Evolutionary conservation across 176 grass and related monocot species (phyloP), one percentile per base, ranked within the genome.

Genomic region (Neostapfia colusana): DNA sequence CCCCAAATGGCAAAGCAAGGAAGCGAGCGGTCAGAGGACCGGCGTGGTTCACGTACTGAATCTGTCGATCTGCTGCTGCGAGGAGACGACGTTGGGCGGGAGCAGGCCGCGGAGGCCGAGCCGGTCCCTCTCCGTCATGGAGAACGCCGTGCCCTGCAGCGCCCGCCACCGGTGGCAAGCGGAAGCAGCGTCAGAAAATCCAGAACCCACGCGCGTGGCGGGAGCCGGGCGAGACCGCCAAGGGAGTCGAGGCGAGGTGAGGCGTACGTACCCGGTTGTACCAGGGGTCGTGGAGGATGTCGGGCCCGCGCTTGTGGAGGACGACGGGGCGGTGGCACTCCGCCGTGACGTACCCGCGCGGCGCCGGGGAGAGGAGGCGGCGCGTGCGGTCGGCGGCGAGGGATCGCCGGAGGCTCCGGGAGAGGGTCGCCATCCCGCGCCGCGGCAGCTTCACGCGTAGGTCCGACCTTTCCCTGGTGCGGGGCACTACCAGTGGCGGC

Each of bases 201-300:
- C 8, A 10, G 21, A 12, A 14, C 55, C 10, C 23, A 1, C 9
- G 16, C 57, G 26, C 24, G 57, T 5, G 12, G 7, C n/a, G 50
- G 50, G 17, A 15, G 46, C 4, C 23, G 23, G 23, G 55, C 55
- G 23, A 13, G 1, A 27, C 3, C 40, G 60, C 75, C 28, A 57
- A 53, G 18, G 50, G n/a, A 55, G 24, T 25, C 24, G 4, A 25
- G 24, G 57, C 9, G n/a, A 55, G 24, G 24, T 10, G 4, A 25
- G 24, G 57, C 9, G 14, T 1, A 13, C 54, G 67, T 74, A 98
- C 91, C 83, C 93, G 90, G 66, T 94, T 98, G 85, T 90, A 98
- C 95, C 84, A 94, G 50, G 91, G 91, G 79, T 98, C 95, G 69
- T 98, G 95, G 71, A 98, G 91, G 77, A 98, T 98, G 85, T 98